A percentile compares a stretch with the other conserved stretches of the same genome.
Conservation (phyloP, 2,329 filamentous ascomycete species). For the Arthrobotrys iridis region DNA sequence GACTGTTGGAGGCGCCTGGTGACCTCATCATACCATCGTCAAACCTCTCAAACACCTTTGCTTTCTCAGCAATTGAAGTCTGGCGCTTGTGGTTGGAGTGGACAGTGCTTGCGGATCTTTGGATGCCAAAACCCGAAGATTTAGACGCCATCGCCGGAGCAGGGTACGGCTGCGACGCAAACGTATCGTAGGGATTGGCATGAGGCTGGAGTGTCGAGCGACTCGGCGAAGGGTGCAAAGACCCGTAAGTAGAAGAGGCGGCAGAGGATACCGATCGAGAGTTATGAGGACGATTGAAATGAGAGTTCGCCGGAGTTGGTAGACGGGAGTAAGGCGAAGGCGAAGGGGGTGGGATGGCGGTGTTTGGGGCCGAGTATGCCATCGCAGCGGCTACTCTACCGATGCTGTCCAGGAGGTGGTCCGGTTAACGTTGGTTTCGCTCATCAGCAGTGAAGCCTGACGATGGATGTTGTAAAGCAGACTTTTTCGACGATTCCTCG, state of each 20-base stretch:
- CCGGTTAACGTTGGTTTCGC: background rate
- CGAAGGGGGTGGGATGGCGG: slow-evolving; percentile 48
- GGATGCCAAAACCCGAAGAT: slow-evolving; percentile 32
- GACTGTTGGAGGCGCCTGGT: slow-evolving; percentile 6
- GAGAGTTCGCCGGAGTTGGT: slow-evolving; percentile 40
- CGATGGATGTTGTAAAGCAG: background rate
- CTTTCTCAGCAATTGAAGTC: slow-evolving; percentile 42
- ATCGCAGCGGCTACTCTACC: slow-evolving; percentile 25
- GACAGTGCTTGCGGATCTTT: slow-evolving; percentile 27
- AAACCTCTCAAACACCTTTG: slow-evolving; percentile 30
- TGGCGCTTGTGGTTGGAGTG: slow-evolving; percentile 35
- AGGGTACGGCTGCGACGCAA: slow-evolving; percentile 40
- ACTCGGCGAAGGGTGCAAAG: slow-evolving; percentile 43
- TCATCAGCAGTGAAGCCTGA: slow-evolving; percentile 28
- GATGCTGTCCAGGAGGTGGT: slow-evolving; percentile 21
- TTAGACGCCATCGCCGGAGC: slow-evolving; percentile 23
- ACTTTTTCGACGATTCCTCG: no score
- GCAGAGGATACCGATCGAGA: slow-evolving; percentile 39
- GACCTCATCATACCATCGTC: slow-evolving; percentile 35
- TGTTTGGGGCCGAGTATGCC: slow-evolving; percentile 50
- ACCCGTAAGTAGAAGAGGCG: slow-evolving; percentile 35
- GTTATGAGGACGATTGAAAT: slow-evolving; percentile 29
- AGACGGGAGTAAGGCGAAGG: slow-evolving; percentile 49
- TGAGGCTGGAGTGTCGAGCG: slow-evolving; percentile 42
- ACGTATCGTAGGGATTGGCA: slow-evolving; percentile 37